Evolutionary conservation across 768 basidiomycete species (phyloP), one percentile per base, ranked within the genome.

Genomic region (Daedaleopsis sinensis): DNA sequence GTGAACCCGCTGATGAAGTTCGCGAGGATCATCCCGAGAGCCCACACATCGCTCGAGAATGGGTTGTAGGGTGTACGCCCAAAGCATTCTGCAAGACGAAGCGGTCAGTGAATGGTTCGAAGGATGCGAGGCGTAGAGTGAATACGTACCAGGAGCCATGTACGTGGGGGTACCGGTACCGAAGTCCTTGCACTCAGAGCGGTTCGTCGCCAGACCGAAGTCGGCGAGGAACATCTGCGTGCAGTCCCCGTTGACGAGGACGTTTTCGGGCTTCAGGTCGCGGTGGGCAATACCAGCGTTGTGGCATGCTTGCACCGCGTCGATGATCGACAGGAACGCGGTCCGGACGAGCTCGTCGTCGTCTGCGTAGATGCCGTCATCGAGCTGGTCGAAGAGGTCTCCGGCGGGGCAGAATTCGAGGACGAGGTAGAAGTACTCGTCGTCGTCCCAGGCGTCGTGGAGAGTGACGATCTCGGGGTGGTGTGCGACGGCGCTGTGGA

Each of bases 361-460:
- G 47, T 24, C 9, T 21, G 9, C 10, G 47, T 49, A 49, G 10
- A 15, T 24, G 10, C 15, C 47, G 21, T 49, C 23, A 6, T 21
- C 23, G 47, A 49, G 9, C 21, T 49, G 11, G 21, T 23, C 19
- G 47, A 49, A 49, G 3, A 49, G 23, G 21, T 98, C 95, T 38
- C 93, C 92, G 68, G 92, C 89, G 48, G 87, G 81, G 57, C 90
- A 93, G 75, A 88, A 96, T 72, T 98, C 93, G 88, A 97, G 90
- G 71, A 98, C 82, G 73, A 97, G 87, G 77, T 89, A 96, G 59
- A 91, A 89, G 77, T 84, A 86, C 65, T 82, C 80, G 58, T 80
- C 79, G 67, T 94, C 92, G 71, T 95, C 91, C 64, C 96, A 80
- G 62, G 94, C 87, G 65, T 91, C 89, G 76, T 94, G 89, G 46